Evolutionary conservation across 73 alveolate genomes (phyloP), one percentile per base, ranked within the genome.

Genomic region (Halteria grandinella): DNA sequence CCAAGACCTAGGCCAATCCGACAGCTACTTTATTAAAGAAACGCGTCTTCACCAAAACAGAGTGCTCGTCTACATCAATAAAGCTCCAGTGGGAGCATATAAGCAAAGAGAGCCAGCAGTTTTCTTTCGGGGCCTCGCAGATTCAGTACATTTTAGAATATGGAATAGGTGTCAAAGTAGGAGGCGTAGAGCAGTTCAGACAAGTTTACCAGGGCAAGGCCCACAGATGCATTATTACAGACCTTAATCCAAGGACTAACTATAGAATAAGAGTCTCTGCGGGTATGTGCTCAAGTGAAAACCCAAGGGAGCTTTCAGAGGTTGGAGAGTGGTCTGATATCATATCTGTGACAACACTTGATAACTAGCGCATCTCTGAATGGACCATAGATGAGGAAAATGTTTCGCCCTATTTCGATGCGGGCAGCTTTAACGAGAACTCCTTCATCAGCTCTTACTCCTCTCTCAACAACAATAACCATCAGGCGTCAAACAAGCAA

Each of bases 251-350:
- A 0, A 59, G 54, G 51, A 85, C 93, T 12, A 62, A 40, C 36
- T 85, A 85, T 33, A 45, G 89, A 47, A 54, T 85, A 66, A 64
- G 93, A 77, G 93, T 85, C n/a, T n/a, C 78, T 6, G 78, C 78
- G 7, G 78, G 50, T 11, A 4, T 62, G 20, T 28, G 18, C 6
- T 57, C 51, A n/a, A 31, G 33, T n/a, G 78, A 62, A 1, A 36
- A 62, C 17, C 60, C 63, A 3, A 62, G 41, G 44, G 78, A 62
- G 3, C 8, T 36, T 3, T 2, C 4, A 41, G 70, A 75, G 41
- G 15, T 25, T 25, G 87, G 92, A 17, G 77, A 51, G 21, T 82
- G 92, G 87, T 44, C 79, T 73, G 92, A 82, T 11, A 72, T 74
- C 21, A 54, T 34, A 29, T 48, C 64, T 25, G 81, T 81, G 20